Percentiles rank a stretch among this genome's conserved stretches.
These are phyloP conservation scores for Cylindrotheca closterium DNA, from an alignment of 108 stramenopile species.

Conservation along the genomic window DNA sequence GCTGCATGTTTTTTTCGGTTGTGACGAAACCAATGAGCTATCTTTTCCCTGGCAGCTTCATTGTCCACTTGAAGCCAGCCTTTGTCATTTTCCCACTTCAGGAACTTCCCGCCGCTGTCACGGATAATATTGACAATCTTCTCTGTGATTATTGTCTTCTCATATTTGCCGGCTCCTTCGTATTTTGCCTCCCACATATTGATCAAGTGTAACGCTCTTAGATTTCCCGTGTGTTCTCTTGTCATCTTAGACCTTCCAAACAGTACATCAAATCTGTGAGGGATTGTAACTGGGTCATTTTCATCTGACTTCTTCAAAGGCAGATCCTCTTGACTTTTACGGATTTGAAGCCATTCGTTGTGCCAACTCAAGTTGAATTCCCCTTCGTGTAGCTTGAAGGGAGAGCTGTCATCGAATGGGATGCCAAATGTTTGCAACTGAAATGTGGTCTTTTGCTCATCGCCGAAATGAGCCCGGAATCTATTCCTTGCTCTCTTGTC, in stretches of 20 bases:
- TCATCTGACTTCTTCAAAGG: no score
- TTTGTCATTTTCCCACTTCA: constrained; percentile 23
- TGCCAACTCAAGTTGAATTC: constrained; percentile 17
- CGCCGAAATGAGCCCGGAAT: constrained; percentile 17
- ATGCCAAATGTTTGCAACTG: constrained; percentile 31
- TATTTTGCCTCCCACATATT: constrained; percentile 25
- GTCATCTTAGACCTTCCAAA: constrained; percentile 25
- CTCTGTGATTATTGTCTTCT: constrained; percentile 30
- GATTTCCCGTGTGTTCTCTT: constrained; percentile 26
- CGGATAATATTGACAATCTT: constrained; percentile 18
- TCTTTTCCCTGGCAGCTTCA: constrained; percentile 18
- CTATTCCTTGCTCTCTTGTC: constrained; percentile 6
- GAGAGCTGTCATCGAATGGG: constrained; percentile 2
- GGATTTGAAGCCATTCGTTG: constrained; percentile 18
- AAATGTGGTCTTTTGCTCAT: constrained; percentile 5
- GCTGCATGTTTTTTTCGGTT: constrained; percentile 16
- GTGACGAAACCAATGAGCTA: constrained; percentile 25
- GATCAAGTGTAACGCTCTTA: constrained; percentile 11
- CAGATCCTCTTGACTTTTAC: constrained; percentile 11
- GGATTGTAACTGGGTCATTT: constrained; percentile 3
- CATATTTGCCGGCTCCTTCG: constrained; percentile 20
- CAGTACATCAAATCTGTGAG: constrained; percentile 29
- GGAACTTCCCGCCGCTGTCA: constrained; percentile 26
- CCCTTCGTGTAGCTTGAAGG: constrained; percentile 11
- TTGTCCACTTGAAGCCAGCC: constrained; percentile 27